Percentiles rank a stretch among this genome's conserved stretches.
Evolutionary conservation across 1,139 yeast genomes (phyloP).

Genomic region (Saccharomyces hybrid): DNA sequence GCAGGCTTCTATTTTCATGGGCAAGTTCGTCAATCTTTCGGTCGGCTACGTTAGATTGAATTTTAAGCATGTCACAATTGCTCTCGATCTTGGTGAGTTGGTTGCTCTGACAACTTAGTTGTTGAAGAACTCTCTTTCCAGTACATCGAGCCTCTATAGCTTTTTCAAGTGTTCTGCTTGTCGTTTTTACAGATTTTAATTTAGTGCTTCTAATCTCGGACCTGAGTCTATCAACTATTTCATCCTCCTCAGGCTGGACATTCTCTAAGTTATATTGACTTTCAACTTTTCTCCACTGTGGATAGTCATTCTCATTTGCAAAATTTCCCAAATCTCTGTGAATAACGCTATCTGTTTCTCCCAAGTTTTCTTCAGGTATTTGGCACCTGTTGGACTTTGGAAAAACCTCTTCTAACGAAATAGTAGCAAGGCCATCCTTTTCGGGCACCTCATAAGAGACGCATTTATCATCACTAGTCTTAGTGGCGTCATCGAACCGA

Average conservation of each 20-base stretch:
- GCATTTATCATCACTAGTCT: not conserved
- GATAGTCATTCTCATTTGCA: not conserved
- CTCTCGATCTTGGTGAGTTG: not conserved
- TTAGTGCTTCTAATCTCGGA: not conserved
- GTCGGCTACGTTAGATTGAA: not conserved
- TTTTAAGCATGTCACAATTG: not conserved
- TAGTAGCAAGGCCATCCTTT: not conserved
- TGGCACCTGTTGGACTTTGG: not conserved
- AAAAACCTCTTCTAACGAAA: not conserved
- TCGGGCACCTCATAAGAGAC: not conserved
- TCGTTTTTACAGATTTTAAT: not conserved
- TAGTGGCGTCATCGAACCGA: not conserved
- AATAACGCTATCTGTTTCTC: not conserved
- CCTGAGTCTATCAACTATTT: not conserved
- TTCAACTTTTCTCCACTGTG: not conserved
- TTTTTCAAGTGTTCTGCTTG: not conserved
- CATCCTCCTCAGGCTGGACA: not conserved
- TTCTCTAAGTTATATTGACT: not conserved
- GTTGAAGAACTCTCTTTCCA: not conserved
- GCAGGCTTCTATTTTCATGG: not conserved
- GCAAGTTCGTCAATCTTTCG: not conserved
- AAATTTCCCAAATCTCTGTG: not conserved
- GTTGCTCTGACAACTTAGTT: not conserved
- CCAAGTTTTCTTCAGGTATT: not conserved
- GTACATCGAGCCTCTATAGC: not conserved